Base-by-base conservation (phyloP, 2,329 filamentous ascomycete genomes). In the Fusarium armeniacum region DNA sequence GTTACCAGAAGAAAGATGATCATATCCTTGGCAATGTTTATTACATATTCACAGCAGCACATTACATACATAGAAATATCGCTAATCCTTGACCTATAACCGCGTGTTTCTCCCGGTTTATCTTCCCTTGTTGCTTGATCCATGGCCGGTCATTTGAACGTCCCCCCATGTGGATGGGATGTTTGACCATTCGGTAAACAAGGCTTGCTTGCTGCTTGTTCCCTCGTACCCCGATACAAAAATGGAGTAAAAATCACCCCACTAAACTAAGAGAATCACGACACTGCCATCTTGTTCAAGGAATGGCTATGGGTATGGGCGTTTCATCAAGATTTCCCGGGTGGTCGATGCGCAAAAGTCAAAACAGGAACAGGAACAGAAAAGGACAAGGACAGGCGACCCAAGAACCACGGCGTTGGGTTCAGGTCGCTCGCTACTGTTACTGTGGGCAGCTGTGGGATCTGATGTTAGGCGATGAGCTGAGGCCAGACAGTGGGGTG, bases 381-480 rank as follows among this genome's bases (percentile, higher is more conserved):
- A 28, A 4, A 12, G 30, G 8, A 47, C 28, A 28, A 43, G 28
- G 33, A 45, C 40, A 56, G 36, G 41, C 44, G 24, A 49, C 41
- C 44, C 62, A 33, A 45, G 61, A 65, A 65, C 62, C 62, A 52
- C 47, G 35, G 30, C 46, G 8, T 32, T 65, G 62, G 62, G 40
- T 56, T 32, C n/a, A 46, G 26, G 43, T 33, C 9, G 41, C 24
- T 20, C 20, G 20, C 18, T 55, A 22, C 32, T 49, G 24, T 38
- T 36, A 41, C 33, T 26, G 36, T 5, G 33, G 44, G 36, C n/a
- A 40, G 36, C 36, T 40, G 36, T 40, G n/a, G 36, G 36, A 45
- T 30, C 33, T 35, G 36, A 20, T 46, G 35, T 18, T 30, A 32
- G 32, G 32, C 55, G n/a, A 49, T 28, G 50, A 63, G 59, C 61